Percentiles rank a stretch among this genome's conserved stretches.
phyloP scores from a whole-genome alignment of 2,329 filamentous ascomycete species.

The Neopestalotiopsis rosae region DNA sequence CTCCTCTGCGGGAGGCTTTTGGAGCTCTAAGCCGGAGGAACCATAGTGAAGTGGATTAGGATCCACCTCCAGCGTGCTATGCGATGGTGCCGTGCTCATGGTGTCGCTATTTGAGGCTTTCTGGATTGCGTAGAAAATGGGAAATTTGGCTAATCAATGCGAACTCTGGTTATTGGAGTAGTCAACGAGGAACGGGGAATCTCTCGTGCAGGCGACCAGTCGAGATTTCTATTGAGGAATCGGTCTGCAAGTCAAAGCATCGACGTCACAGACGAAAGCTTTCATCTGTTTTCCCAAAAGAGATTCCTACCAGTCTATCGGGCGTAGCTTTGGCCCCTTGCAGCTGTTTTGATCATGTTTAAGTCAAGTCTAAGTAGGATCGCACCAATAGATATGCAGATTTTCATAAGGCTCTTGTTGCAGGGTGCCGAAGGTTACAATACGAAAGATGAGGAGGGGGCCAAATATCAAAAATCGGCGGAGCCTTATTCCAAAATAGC shows the following conservation, averaged over 20 bases:
- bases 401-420: background rate
- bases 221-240: background rate
- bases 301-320: background rate
- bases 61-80: slow-evolving; percentile 2
- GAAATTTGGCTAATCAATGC: background rate
- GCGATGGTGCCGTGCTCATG: background rate
- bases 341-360: background rate
- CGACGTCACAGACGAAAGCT: background rate
- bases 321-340: background rate
- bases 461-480: background rate
- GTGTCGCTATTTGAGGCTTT: background rate
- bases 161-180: background rate
- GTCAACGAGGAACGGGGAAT: background rate
- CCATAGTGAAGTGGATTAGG: background rate
- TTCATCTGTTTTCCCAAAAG: background rate
- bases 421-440: background rate
- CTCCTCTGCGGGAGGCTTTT: background rate
- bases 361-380: background rate
- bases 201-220: background rate
- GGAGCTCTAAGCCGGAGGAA: slow-evolving; percentile 1
- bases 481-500: background rate
- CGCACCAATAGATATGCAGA: background rate
- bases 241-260: background rate
- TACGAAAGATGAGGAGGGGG: background rate
- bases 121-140: background rate